Percentiles rank a stretch among this genome's conserved stretches.
These are phyloP conservation scores for Cicer pinnatifidum DNA, from an alignment of 306 rosid genomes.

Conservation along the genomic window DNA sequence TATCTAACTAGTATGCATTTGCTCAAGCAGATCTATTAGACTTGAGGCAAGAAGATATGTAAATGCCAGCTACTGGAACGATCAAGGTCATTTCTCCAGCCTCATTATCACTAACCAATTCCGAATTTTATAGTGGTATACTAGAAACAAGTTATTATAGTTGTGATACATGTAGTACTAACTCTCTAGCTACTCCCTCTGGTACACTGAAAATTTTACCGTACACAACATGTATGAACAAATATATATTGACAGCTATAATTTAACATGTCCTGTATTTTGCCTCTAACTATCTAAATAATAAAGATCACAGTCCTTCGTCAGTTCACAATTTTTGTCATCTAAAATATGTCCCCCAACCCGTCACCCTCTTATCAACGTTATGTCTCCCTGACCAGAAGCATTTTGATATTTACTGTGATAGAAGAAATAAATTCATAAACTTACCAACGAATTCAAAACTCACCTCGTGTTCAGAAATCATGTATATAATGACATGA, in stretches of 20 bases:
- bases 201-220: neutral
- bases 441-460: neutral
- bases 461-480: neutral
- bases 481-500: neutral
- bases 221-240: neutral
- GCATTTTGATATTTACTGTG: constrained; percentile 14
- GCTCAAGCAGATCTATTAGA: constrained; percentile 18
- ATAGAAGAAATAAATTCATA: constrained; percentile 7
- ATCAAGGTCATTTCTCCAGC: neutral
- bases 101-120: neutral
- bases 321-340: neutral
- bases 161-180: neutral
- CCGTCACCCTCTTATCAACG: constrained; percentile 9
- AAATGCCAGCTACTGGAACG: constrained; percentile 10
- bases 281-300: neutral
- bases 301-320: neutral
- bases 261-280: constrained; percentile 16
- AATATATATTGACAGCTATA: neutral
- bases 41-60: neutral
- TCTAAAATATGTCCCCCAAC: constrained; percentile 34
- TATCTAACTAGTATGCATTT: constrained; percentile 26
- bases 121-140: neutral
- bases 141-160: neutral
- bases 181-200: neutral
- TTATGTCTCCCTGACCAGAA: constrained; percentile 17